Base-by-base conservation (phyloP, 352 stramenopile species). In the Thalassiosira sp. region DNA sequence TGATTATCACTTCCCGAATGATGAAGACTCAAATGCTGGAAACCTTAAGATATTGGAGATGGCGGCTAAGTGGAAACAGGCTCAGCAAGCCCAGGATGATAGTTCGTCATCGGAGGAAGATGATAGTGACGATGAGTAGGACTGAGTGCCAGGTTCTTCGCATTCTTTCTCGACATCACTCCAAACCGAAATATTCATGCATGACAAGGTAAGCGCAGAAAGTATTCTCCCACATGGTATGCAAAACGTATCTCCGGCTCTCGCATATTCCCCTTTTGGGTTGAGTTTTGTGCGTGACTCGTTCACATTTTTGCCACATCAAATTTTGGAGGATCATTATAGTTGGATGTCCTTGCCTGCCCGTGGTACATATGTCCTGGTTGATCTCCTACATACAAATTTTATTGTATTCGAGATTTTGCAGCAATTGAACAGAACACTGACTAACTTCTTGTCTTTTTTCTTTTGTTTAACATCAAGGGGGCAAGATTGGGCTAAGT, bases 1-100 rank as follows among this genome's bases (percentile, higher is more conserved):
- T 58, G 97, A 99, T 79, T 99, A 98, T 80, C 90, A 98, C 57
- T 99, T 99, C 90, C 96, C 97, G 3, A 97, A 99, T 82, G 97
- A 99, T 78, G 91, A 98, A 70, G 93, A 97, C 77, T 93, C 94
- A 1, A 94, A 94, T 54, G 93, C 94, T 31, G 65, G 67, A 1
- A 97, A 98, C 86, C 92, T 98, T 79, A 98, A 98, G 77, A 93
- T 99, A 77, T 88, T 99, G 56, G 94, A 99, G 81, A 97, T 97
- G 63, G 96, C 97, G 28, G 94, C 97, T 58, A 95, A 97, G 65
- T 99, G 96, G 97, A 99, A 98, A 84, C 87, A 96, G 37, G 40
- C 79, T 27, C 74, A 89, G 54, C 43, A 81, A 57, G 59, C 52
- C 18, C 51, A 85, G 27, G 71, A 69, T 7, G 60, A 75, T 48